phyloP scores from a whole-genome alignment of 2,329 filamentous ascomycete genomes.

The Phialophora tarda region DNA sequence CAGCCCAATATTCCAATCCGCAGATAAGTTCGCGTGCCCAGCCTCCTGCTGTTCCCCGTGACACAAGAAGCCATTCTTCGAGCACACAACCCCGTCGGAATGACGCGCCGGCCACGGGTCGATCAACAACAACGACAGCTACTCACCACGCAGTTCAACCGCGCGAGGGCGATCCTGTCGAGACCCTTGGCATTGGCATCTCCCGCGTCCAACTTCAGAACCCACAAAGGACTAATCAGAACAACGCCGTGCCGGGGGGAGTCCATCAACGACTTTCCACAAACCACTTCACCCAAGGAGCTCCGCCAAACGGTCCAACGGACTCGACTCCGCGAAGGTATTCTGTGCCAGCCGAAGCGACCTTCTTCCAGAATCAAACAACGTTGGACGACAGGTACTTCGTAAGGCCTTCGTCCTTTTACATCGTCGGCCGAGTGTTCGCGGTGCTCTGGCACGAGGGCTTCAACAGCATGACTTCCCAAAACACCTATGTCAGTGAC shows the following conservation, averaged over 20 bases:
- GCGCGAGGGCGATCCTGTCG: background rate
- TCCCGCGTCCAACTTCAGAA: background rate
- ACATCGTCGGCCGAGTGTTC: slow-evolving; percentile 6
- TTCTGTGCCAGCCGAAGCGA: background rate
- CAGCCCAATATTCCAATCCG: background rate
- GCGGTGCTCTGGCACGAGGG: slow-evolving; percentile 11
- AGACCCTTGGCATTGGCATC: background rate
- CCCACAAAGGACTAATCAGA: background rate
- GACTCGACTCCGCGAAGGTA: background rate
- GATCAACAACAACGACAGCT: background rate
- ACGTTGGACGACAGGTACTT: background rate
- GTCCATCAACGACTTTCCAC: background rate
- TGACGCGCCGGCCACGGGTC: background rate
- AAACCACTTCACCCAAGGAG: too few relatives aligned
- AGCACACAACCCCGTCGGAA: background rate
- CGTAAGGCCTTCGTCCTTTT: background rate
- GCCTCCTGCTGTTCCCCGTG: background rate
- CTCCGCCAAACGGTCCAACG: background rate
- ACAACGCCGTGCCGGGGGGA: background rate
- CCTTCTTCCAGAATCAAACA: background rate
- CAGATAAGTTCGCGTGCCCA: background rate
- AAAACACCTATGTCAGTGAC: background rate
- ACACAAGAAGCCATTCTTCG: too few relatives aligned
- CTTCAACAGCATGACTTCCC: background rate
- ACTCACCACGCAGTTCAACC: background rate